These are phyloP conservation scores for Arabis alpina DNA, from an alignment of 345 rosid genomes.

Conservation along the genomic window DNA sequence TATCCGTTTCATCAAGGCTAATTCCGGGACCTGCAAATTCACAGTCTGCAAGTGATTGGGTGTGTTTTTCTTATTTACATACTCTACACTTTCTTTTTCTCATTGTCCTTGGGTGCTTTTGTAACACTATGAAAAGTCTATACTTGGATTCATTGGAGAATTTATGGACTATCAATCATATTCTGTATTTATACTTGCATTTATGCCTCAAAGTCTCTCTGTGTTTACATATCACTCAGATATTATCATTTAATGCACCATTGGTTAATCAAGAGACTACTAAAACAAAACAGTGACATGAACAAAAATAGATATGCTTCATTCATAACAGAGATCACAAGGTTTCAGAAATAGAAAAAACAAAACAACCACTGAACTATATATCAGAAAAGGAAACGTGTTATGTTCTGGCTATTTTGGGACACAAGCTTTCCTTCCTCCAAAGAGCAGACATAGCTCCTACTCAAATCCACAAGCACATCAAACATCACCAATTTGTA, in stretches of 20 bases:
- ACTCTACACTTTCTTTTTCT: neutral
- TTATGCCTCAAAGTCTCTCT: neutral
- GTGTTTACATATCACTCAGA: neutral
- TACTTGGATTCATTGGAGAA: slow-evolving; percentile 24
- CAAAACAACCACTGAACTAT: slow-evolving; percentile 30
- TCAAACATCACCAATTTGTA: slow-evolving; percentile 2
- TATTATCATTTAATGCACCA: neutral
- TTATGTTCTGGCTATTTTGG: slow-evolving; percentile 33
- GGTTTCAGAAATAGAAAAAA: slow-evolving; percentile 22
- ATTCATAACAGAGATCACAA: slow-evolving; percentile 38
- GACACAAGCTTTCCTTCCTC: neutral
- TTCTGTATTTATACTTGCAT: neutral
- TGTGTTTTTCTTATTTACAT: neutral
- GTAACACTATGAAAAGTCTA: slow-evolving; percentile 29
- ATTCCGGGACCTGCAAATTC: slow-evolving; percentile 74
- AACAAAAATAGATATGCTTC: slow-evolving; percentile 31
- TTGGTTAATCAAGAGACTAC: neutral
- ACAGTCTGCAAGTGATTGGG: slow-evolving; percentile 58
- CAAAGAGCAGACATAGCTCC: slow-evolving; percentile 19
- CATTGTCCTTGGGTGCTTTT: slow-evolving; percentile 24
- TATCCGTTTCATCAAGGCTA: slow-evolving; percentile 69
- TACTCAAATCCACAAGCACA: slow-evolving; percentile 29
- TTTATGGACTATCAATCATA: slow-evolving; percentile 15
- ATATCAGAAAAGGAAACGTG: slow-evolving; percentile 37
- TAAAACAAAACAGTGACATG: slow-evolving; percentile 1